Percentiles rank a stretch among this genome's conserved stretches.
These are phyloP conservation scores for Phlyctochytrium arcticum DNA, from an alignment of 192 early-diverging fungal species.

Conservation along the genomic window DNA sequence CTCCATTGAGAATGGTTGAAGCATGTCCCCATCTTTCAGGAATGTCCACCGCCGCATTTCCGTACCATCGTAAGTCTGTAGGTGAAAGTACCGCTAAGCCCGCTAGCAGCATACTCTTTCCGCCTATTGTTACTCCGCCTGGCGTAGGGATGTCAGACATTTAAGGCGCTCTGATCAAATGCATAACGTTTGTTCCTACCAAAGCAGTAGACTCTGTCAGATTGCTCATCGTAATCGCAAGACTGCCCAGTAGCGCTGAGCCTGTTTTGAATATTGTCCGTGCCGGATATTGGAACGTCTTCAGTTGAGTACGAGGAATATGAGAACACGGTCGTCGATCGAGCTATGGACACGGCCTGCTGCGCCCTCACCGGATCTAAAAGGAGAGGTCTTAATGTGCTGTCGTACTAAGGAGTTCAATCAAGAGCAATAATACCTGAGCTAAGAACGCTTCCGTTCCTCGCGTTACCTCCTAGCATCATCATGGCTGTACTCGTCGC, in stretches of 20 bases:
- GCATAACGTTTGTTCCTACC: too few relatives aligned
- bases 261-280: neutral
- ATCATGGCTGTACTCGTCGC: neutral
- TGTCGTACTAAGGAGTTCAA: neutral
- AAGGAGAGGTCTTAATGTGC: neutral
- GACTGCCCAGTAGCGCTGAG: slow-evolving; percentile 5
- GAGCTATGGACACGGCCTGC: neutral
- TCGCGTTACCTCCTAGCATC: neutral
- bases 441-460: neutral
- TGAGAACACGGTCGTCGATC: neutral
- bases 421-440: neutral
- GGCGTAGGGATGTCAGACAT: too few relatives aligned
- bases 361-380: neutral
- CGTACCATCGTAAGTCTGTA: neutral
- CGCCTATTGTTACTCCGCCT: too few relatives aligned
- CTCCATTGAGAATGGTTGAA: neutral
- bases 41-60: neutral
- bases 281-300: neutral
- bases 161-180: too few relatives aligned
- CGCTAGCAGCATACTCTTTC: neutral
- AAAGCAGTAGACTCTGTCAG: slow-evolving; percentile 7
- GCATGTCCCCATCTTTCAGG: slow-evolving; percentile 1
- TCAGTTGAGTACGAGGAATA: neutral
- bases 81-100: neutral
- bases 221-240: neutral